Percentiles rank a stretch among this genome's conserved stretches.
phyloP scores from a whole-genome alignment of 73 alveolate genomes.

The Uronychia binucleata region DNA sequence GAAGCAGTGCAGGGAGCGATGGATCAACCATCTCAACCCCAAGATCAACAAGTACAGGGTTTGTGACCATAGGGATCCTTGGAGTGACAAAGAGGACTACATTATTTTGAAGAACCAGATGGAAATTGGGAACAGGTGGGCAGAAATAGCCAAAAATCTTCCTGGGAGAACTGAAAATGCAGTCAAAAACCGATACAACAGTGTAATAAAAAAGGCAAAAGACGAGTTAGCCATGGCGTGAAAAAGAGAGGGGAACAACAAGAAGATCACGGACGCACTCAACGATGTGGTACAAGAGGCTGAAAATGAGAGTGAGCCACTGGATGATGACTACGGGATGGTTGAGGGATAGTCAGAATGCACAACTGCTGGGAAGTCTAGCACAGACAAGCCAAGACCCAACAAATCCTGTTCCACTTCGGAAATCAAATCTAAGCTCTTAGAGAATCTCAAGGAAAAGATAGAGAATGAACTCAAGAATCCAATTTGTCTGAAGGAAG shows the following conservation, averaged over 20 bases:
- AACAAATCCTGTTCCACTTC: too few relatives aligned
- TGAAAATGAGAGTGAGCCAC: background rate
- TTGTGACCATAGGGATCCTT: slow-evolving; percentile 58
- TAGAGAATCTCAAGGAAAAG: background rate
- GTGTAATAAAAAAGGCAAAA: slow-evolving; percentile 71
- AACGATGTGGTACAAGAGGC: background rate
- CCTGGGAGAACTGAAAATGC: slow-evolving; percentile 91
- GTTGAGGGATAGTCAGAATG: background rate
- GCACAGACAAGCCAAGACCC: background rate
- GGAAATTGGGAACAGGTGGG: slow-evolving; percentile 87
- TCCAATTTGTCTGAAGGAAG: background rate
- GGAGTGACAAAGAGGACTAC: slow-evolving; percentile 79
- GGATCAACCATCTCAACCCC: slow-evolving; percentile 90
- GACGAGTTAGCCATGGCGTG: slow-evolving; percentile 53
- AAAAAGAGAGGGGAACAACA: slow-evolving; percentile 25
- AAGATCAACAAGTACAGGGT: slow-evolving; percentile 56
- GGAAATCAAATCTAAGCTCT: background rate
- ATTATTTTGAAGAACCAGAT: slow-evolving; percentile 17
- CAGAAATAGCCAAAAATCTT: slow-evolving; percentile 78
- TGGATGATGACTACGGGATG: background rate
- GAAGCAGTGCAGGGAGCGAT: slow-evolving; percentile 90
- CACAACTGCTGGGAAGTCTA: background rate
- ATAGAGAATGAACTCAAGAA: background rate
- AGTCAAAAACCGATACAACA: slow-evolving; percentile 85
- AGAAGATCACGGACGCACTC: background rate